These are phyloP conservation scores for Entomophthora muscae DNA, from an alignment of 371 early-diverging fungal species.

Conservation along the genomic window DNA sequence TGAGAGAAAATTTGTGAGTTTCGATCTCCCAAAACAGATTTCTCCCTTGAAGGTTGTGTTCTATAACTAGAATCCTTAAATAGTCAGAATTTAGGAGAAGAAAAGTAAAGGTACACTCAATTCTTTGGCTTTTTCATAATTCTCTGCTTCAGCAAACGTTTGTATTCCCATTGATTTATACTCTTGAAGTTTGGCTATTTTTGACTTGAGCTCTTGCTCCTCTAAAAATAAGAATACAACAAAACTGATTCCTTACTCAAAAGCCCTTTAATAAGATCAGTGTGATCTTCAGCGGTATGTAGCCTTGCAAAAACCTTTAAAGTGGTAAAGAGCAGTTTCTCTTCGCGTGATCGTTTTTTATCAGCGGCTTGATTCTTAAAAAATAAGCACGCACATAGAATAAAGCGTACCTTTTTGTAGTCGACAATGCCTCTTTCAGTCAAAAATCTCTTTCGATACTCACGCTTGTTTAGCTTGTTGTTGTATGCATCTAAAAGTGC, in stretches of 20 bases:
- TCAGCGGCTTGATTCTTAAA: conserved; percentile 46
- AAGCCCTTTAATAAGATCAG: conserved; percentile 62
- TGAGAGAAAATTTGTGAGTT: background rate
- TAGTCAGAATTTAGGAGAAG: background rate
- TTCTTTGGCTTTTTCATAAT: conserved; percentile 35
- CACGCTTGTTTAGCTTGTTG: conserved; percentile 61
- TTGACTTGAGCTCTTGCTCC: background rate
- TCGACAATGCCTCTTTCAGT: conserved; percentile 74
- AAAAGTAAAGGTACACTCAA: background rate
- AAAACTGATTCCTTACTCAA: conserved; percentile 21
- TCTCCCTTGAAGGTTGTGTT: background rate
- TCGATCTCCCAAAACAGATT: background rate
- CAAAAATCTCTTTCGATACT: conserved; percentile 69
- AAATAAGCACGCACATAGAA: background rate
- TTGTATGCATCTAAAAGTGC: conserved; percentile 90
- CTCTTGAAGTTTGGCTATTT: conserved; percentile 43
- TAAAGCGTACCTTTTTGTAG: conserved; percentile 37
- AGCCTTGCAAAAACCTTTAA: conserved; percentile 78
- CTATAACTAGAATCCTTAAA: background rate
- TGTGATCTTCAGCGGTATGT: conserved; percentile 66
- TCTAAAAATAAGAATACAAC: background rate
- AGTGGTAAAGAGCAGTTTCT: conserved; percentile 57
- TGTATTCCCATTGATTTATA: conserved; percentile 78
- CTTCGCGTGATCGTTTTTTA: conserved; percentile 65
- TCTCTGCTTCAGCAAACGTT: conserved; percentile 47